phyloP scores from a whole-genome alignment of 805 yeast species.

The Saccharomyces paradoxus region DNA sequence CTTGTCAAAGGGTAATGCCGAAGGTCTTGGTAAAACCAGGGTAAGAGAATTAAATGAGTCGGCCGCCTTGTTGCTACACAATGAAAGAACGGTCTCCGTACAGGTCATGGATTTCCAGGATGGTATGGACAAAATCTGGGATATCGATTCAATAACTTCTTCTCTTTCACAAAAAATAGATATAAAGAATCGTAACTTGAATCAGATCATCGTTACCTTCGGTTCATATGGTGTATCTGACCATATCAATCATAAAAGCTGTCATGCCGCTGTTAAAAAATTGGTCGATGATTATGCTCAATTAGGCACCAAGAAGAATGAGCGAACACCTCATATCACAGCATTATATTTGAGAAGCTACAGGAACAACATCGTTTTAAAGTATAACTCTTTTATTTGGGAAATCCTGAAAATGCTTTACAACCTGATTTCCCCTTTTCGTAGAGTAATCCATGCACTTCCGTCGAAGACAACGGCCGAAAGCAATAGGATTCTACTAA shows the following conservation, averaged over 20 bases:
- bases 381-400: slow-evolving; percentile 21
- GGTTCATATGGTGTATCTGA: slow-evolving; percentile 75
- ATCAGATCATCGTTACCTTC: slow-evolving; percentile 52
- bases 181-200: not conserved
- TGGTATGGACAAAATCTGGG: slow-evolving; percentile 65
- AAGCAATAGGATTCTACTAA: slow-evolving; percentile 18
- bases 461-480: not conserved
- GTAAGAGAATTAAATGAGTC: slow-evolving; percentile 43
- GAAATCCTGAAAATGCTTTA: slow-evolving; percentile 1
- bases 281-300: slow-evolving; percentile 3
- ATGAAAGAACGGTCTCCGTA: slow-evolving; percentile 6
- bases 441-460: not conserved
- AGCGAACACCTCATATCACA: not conserved
- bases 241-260: slow-evolving; percentile 78
- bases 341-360: slow-evolving; percentile 13
- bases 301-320: not conserved
- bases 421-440: not conserved
- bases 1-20: slow-evolving; percentile 70
- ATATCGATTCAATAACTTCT: slow-evolving; percentile 23
- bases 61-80: slow-evolving; percentile 12
- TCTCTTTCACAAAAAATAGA: slow-evolving; percentile 7
- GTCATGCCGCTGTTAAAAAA: slow-evolving; percentile 42
- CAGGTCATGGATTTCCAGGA: slow-evolving; percentile 46
- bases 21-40: slow-evolving; percentile 62
- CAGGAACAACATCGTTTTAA: slow-evolving; percentile 11